Evolutionary conservation across 1,139 yeast genomes (phyloP), one percentile per base, ranked within the genome.

Genomic region (Wickerhamomyces sp.): DNA sequence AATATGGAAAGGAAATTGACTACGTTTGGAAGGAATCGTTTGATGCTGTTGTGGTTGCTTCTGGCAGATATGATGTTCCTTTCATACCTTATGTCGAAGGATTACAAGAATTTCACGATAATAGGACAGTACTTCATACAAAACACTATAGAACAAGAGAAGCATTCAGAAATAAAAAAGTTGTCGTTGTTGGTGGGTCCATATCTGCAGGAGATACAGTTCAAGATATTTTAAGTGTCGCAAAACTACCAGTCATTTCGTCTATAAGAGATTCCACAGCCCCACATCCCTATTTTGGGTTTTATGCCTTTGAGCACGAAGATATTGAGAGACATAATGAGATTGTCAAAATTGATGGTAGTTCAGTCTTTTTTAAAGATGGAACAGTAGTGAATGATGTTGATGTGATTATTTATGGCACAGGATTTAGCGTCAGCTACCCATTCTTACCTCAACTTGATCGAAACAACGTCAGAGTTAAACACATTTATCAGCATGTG

Each of bases 151-250:
- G 55, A 31, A 42, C 43, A 9, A 50, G 55, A 4, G 32, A 60
- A 52, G n/a, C 59, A 43, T 45, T 69, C 39, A 52, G 53, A 22
- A 60, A 59, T 37, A 66, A 72, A 47, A 66, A 64, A 22, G 69
- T 72, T 7, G 53, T 74, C 38, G 62, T 74, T 28, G 62, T 75
- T 33, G 80, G 80, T 4, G 74, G 76, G 0, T 65, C 73, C 24
- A 61, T 74, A 26, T 68, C 75, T 44, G 67, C 77, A 4, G 64
- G 69, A 15, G 76, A 74, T 51, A 56, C 73, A 17, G 56, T 72
- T 12, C 61, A 60, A 28, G 48, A 61, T 1, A 49, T 65, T 4
- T 59, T 68, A 7, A 60, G 75, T 5, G 61, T 70, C 39, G 54
- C 54, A n/a, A 31, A 48, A 8, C 42, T 51, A 9, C 40, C 38